phyloP scores from a whole-genome alignment of 164 flowering plant species.

The Nymphaea thermarum region DNA sequence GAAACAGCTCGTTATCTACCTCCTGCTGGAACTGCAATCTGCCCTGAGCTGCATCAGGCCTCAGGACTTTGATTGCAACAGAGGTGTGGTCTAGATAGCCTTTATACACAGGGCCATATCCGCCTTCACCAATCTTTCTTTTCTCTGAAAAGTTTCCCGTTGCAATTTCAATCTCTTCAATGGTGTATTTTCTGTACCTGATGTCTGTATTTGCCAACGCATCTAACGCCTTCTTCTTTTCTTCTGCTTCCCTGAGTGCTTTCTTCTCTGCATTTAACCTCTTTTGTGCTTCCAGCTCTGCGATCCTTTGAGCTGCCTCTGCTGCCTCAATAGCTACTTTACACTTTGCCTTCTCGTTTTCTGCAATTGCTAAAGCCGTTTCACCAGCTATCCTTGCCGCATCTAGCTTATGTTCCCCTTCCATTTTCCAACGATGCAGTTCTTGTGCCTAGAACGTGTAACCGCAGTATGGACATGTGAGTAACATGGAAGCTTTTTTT shows the following conservation, averaged over 20 bases:
- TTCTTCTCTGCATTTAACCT: constrained; percentile 52
- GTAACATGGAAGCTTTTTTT: background rate
- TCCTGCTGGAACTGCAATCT: constrained; percentile 68
- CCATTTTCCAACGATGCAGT: constrained; percentile 72
- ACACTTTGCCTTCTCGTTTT: constrained; percentile 56
- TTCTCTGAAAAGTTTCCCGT: constrained; percentile 33
- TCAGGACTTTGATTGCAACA: constrained; percentile 62
- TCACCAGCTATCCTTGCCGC: constrained; percentile 57
- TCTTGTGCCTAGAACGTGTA: constrained; percentile 43
- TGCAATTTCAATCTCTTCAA: constrained; percentile 60
- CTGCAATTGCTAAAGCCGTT: constrained; percentile 50
- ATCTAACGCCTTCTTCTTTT: constrained; percentile 31
- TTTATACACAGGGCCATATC: constrained; percentile 67
- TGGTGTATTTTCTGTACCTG: constrained; percentile 52
- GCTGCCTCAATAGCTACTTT: constrained; percentile 69
- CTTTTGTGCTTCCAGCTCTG: constrained; percentile 62
- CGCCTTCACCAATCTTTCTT: constrained; percentile 76
- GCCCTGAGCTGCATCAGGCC: constrained; percentile 84
- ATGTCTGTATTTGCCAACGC: constrained; percentile 20
- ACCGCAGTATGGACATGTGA: background rate
- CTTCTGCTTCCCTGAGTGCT: constrained; percentile 48
- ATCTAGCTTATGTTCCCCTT: constrained; percentile 56
- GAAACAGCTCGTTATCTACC: constrained; percentile 10
- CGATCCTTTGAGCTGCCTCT: constrained; percentile 58
- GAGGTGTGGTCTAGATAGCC: constrained; percentile 57